Conservation (phyloP, 768 basidiomycete species). For the Tephrocybe sp. region DNA sequence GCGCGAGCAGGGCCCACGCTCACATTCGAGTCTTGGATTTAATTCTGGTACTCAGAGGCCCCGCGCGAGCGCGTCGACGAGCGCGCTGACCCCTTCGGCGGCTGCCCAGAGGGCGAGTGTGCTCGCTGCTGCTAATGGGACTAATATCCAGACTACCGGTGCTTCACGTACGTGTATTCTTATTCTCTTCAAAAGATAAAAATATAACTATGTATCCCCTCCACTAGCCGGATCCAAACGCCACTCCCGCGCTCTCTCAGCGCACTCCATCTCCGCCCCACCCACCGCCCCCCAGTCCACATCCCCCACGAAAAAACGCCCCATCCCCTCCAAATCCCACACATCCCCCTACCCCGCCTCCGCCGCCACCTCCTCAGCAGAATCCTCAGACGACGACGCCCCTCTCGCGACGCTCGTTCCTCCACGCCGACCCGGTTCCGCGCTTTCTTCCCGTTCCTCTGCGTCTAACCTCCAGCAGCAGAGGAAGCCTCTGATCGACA, state of each 20-base stretch:
- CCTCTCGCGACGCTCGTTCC: constrained; percentile 64
- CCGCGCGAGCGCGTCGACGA: constrained; percentile 60
- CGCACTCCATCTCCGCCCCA: constrained; percentile 12
- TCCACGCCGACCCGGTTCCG: constrained; percentile 68
- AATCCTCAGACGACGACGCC: constrained; percentile 49
- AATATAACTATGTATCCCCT: too few relatives aligned
- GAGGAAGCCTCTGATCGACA: constrained; percentile 53
- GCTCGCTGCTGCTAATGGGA: constrained; percentile 32
- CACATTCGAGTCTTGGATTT: constrained; percentile 36
- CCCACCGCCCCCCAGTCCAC: not conserved
- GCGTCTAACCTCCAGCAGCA: constrained; percentile 7
- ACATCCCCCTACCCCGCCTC: not conserved
- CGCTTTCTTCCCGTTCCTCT: constrained; percentile 43
- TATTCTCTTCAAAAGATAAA: too few relatives aligned
- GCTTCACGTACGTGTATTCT: constrained; percentile 7
- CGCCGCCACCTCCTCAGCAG: constrained; percentile 7
- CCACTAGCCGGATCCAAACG: constrained; percentile 15
- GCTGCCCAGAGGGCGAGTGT: constrained; percentile 52
- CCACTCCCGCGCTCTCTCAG: constrained; percentile 28
- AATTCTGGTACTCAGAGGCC: constrained; percentile 28
- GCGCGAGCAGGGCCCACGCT: constrained; percentile 18
- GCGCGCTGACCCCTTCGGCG: constrained; percentile 52
- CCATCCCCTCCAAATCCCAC: not conserved
- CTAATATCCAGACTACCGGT: not conserved
- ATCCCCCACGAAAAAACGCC: not conserved